Percentiles rank a stretch among this genome's conserved stretches.
Evolutionary conservation across 305 asterid species (phyloP).

Genomic region (Solanum aculeatissimum): DNA sequence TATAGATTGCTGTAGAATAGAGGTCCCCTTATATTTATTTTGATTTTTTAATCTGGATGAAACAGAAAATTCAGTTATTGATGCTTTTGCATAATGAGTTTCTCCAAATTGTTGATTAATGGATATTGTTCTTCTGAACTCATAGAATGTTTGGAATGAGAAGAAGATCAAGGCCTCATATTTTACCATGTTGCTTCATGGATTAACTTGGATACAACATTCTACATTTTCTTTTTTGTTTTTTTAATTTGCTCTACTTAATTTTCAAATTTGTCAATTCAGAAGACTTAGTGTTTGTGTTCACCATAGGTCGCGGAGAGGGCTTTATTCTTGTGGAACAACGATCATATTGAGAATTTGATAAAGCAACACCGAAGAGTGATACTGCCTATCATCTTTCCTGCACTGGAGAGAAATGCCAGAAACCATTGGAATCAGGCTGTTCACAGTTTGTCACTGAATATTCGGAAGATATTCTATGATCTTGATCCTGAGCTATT

Average conservation of each 20-base stretch:
- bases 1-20: background rate
- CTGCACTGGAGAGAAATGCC: slow-evolving; percentile 63
- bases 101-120: background rate
- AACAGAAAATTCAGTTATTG: background rate
- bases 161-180: background rate
- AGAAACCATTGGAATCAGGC: slow-evolving; percentile 78
- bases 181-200: background rate
- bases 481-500: slow-evolving; percentile 73
- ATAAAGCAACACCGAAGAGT: slow-evolving; percentile 61
- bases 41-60: background rate
- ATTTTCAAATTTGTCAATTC: background rate
- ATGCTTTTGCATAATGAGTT: background rate
- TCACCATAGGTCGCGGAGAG: slow-evolving; percentile 64
- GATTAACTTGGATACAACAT: background rate
- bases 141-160: background rate
- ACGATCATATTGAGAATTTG: slow-evolving; percentile 63
- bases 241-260: background rate
- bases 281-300: background rate
- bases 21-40: background rate
- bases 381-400: slow-evolving; percentile 70
- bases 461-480: slow-evolving; percentile 53
- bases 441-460: slow-evolving; percentile 58
- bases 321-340: slow-evolving; percentile 78
- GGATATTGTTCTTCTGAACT: background rate
- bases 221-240: background rate